Evolutionary conservation across 108 stramenopile genomes (phyloP).

Genomic region (Schizochytrium sp.): DNA sequence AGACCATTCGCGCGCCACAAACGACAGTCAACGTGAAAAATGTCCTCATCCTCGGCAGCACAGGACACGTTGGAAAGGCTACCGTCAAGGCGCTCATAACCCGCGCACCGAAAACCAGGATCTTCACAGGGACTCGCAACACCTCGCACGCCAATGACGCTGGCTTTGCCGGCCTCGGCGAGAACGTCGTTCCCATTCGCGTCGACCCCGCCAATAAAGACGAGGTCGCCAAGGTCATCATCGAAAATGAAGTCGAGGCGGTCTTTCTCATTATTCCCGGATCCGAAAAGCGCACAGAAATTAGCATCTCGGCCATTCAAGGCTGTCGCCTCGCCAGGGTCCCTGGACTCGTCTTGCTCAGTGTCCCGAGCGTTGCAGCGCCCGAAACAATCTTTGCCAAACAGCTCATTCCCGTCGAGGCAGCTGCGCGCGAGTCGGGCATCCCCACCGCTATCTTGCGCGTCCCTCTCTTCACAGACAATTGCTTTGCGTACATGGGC

Average conservation of each 20-base stretch:
- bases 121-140: background rate
- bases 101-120: background rate
- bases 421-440: background rate
- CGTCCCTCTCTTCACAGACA: background rate
- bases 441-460: background rate
- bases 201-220: background rate
- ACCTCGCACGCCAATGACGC: background rate
- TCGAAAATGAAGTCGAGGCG: background rate
- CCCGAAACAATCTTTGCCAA: background rate
- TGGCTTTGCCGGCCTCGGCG: background rate
- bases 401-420: background rate
- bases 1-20: too few relatives aligned
- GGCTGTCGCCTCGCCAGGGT: background rate
- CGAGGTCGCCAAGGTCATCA: background rate
- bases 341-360: background rate
- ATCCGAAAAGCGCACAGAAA: background rate
- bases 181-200: background rate
- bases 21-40: too few relatives aligned
- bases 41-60: background rate
- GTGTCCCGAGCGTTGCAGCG: background rate
- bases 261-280: background rate
- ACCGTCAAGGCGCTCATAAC: background rate
- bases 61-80: background rate
- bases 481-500: background rate
- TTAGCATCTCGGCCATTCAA: background rate